These are phyloP conservation scores for Coemansia erecta DNA, from an alignment of 192 early-diverging fungal genomes.

Conservation along the genomic window DNA sequence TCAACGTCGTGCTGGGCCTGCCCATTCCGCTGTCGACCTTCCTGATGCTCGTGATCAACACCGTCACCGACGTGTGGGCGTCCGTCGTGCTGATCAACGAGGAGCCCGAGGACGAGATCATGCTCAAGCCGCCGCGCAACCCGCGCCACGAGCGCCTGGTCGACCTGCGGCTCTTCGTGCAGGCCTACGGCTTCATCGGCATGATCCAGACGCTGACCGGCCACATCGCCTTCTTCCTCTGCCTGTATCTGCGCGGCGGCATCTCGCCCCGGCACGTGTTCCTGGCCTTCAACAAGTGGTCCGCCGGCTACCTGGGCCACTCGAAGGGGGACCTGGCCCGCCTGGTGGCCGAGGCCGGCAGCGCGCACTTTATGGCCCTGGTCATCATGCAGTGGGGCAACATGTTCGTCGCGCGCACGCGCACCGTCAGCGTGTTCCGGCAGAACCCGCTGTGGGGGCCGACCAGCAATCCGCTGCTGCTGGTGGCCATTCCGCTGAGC, in stretches of 20 bases:
- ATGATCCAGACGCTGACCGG: constrained; percentile 65
- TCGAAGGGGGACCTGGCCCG: constrained; percentile 51
- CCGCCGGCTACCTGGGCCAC: constrained; percentile 58
- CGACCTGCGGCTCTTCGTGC: constrained; percentile 61
- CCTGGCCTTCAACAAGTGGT: constrained; percentile 58
- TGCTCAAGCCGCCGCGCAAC: constrained; percentile 69
- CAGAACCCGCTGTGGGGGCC: constrained; percentile 54
- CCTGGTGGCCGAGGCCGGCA: constrained; percentile 31
- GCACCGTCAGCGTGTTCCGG: constrained; percentile 30
- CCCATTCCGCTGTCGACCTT: constrained; percentile 77
- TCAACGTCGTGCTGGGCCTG: constrained; percentile 80
- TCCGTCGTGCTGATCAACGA: constrained; percentile 75
- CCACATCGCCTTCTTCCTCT: constrained; percentile 70
- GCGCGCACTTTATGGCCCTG: constrained; percentile 48
- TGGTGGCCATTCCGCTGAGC: constrained; percentile 37
- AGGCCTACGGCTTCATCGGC: constrained; percentile 81
- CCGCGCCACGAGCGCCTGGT: constrained; percentile 67
- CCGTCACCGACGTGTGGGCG: constrained; percentile 60
- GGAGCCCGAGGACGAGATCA: constrained; percentile 70
- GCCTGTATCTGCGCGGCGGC: constrained; percentile 60
- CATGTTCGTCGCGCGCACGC: constrained; percentile 52
- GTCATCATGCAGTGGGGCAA: constrained; percentile 54
- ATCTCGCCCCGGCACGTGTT: constrained; percentile 55
- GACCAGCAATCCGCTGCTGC: constrained; percentile 26
- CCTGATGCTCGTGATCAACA: constrained; percentile 74